A percentile compares a stretch with the other conserved stretches of the same genome.
These are phyloP conservation scores for Aspergillus pseudonomiae DNA, from an alignment of 2,329 filamentous ascomycete species.

Conservation along the genomic window DNA sequence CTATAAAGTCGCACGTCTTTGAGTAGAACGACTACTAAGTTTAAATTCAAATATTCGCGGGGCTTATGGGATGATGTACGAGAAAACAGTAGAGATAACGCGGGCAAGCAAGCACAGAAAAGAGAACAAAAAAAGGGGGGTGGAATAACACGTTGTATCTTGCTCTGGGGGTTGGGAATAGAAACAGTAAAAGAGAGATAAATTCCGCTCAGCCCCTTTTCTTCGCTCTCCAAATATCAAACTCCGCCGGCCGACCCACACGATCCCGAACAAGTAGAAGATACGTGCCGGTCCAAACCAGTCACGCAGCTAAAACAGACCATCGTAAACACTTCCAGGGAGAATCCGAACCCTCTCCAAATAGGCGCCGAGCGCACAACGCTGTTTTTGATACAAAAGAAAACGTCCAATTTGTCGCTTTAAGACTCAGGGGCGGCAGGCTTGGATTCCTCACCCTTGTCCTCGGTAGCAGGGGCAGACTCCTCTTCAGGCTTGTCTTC, in stretches of 20 bases:
- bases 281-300: slow-evolving; percentile 41
- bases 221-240: slow-evolving; percentile 46
- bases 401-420: slow-evolving; percentile 27
- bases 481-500: slow-evolving; percentile 60
- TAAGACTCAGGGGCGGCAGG: slow-evolving; percentile 41
- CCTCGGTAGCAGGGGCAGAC: slow-evolving; percentile 51
- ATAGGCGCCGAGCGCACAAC: slow-evolving; percentile 31
- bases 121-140: slow-evolving; percentile 30
- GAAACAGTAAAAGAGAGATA: slow-evolving; percentile 46
- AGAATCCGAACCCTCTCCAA: slow-evolving; percentile 37
- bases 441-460: slow-evolving; percentile 44
- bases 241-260: slow-evolving; percentile 46
- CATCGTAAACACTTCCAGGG: slow-evolving; percentile 38
- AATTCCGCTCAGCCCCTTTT: slow-evolving; percentile 46
- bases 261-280: slow-evolving; percentile 39
- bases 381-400: slow-evolving; percentile 31
- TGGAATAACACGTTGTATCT: slow-evolving; percentile 41
- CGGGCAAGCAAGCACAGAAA: slow-evolving; percentile 16
- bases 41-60: slow-evolving; percentile 19
- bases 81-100: slow-evolving; percentile 15
- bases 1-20: background rate
- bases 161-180: slow-evolving; percentile 44
- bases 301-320: slow-evolving; percentile 41
- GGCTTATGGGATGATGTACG: slow-evolving; percentile 17
- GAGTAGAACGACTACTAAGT: slow-evolving; percentile 17